phyloP scores from a whole-genome alignment of 2,329 filamentous ascomycete genomes.

The Gremmenia infestans region DNA sequence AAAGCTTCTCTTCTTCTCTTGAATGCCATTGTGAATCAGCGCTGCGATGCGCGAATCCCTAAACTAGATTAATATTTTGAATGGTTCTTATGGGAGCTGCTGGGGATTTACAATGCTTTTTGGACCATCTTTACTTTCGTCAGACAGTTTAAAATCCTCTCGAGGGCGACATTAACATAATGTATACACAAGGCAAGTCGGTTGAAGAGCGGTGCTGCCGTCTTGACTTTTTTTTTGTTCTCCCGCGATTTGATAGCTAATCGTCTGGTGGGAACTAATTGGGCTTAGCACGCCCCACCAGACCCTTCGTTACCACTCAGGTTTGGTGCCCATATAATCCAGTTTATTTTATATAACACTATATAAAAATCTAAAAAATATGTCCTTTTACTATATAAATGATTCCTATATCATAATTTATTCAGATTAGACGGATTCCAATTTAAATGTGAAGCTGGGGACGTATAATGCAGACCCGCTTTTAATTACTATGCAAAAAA shows the following conservation, averaged over 20 bases:
- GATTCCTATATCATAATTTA: too few relatives aligned
- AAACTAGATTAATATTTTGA: conserved; percentile 10
- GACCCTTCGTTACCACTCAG: too few relatives aligned
- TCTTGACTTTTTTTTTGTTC: conserved; percentile 2
- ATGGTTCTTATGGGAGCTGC: not conserved
- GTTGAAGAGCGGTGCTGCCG: conserved; percentile 7
- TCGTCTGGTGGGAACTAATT: too few relatives aligned
- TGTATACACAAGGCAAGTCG: not conserved
- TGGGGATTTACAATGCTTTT: conserved; percentile 27
- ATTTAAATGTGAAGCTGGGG: too few relatives aligned
- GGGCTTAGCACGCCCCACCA: too few relatives aligned
- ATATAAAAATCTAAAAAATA: too few relatives aligned
- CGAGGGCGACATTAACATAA: conserved; percentile 17
- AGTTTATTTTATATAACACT: too few relatives aligned
- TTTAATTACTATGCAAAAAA: too few relatives aligned
- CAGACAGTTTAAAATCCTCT: conserved; percentile 9
- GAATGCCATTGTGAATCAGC: conserved; percentile 84
- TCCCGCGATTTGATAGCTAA: conserved; percentile 8
- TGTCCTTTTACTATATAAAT: too few relatives aligned
- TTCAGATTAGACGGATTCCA: too few relatives aligned
- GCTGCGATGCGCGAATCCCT: conserved; percentile 88
- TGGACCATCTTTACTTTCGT: conserved; percentile 24
- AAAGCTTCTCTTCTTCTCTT: conserved; percentile 97
- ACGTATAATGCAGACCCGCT: too few relatives aligned
- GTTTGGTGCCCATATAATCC: too few relatives aligned